Evolutionary conservation across 208 protist species (phyloP).

Genomic region (Trypanosoma vivax): DNA sequence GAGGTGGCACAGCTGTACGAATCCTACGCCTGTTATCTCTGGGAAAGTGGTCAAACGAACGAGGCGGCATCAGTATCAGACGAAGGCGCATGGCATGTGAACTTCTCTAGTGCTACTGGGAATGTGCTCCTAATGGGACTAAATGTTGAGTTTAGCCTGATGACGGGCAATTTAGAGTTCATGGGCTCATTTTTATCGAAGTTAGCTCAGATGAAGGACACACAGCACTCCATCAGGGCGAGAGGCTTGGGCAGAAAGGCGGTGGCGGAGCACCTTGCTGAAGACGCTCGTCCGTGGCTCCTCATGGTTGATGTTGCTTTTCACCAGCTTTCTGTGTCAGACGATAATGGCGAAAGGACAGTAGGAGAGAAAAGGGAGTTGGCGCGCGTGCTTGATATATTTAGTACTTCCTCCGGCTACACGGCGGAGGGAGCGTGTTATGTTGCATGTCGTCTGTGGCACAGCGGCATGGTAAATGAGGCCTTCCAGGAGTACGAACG

Average conservation of each 20-base stretch:
- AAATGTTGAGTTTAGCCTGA: conserved; percentile 42
- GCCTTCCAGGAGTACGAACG: conserved; percentile 41
- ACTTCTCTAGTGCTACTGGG: conserved; percentile 39
- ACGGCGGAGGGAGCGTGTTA: conserved; percentile 55
- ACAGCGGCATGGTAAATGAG: conserved; percentile 13
- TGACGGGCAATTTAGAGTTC: conserved; percentile 2
- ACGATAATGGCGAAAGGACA: background rate
- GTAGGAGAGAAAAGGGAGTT: conserved; percentile 3
- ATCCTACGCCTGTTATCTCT: conserved; percentile 32
- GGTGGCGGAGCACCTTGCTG: conserved; percentile 22
- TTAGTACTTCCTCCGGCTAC: conserved; percentile 27
- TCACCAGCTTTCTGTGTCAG: conserved; percentile 6
- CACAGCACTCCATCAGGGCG: conserved; percentile 4
- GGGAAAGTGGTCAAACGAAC: conserved; percentile 19
- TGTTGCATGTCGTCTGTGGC: conserved; percentile 33
- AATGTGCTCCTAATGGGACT: conserved; percentile 66
- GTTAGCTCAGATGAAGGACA: background rate
- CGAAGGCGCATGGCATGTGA: conserved; percentile 55
- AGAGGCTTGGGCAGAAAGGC: conserved; percentile 11
- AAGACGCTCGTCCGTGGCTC: conserved; percentile 31
- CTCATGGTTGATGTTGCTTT: conserved; percentile 30
- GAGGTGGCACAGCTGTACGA: conserved; percentile 60
- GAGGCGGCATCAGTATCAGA: conserved; percentile 36
- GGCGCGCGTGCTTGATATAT: conserved; percentile 18
- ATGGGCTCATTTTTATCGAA: conserved; percentile 13